Conservation (phyloP, 345 rosid species). For the Brassica napus region DNA sequence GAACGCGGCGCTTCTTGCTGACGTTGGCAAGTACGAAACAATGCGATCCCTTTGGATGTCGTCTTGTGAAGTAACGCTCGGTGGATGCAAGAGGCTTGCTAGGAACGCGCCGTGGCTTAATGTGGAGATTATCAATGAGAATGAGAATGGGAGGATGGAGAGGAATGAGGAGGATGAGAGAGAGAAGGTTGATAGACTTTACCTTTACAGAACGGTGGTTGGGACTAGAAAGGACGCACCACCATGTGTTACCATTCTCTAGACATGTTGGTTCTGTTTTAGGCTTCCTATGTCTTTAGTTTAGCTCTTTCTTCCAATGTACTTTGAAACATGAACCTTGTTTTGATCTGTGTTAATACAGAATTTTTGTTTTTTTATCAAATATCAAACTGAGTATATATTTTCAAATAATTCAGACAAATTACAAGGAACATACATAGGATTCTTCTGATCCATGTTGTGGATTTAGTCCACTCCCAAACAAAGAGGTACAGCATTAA, state of each 20-base stretch:
- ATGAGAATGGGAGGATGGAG: constrained; percentile 38
- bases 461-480: constrained; percentile 3
- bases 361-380: neutral
- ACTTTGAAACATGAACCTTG: neutral
- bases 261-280: neutral
- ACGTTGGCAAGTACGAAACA: constrained; percentile 88
- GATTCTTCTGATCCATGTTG: neutral
- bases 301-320: constrained; percentile 14
- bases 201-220: constrained; percentile 74
- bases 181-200: constrained; percentile 74
- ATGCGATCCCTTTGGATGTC: constrained; percentile 99
- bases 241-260: constrained; percentile 50
- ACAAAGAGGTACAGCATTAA: constrained; percentile 9
- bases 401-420: neutral
- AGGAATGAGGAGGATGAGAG: constrained; percentile 33
- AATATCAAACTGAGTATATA: neutral
- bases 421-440: constrained; percentile 7
- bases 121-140: constrained; percentile 83
- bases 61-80: constrained; percentile 88
- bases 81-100: constrained; percentile 79
- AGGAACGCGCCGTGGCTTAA: constrained; percentile 69
- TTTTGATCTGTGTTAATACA: neutral
- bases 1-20: constrained; percentile 73
- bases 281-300: constrained; percentile 2
- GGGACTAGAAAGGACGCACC: constrained; percentile 88